Evolutionary conservation across 78 protist genomes (phyloP).

Genomic region (Dictyostelium intermedium): DNA sequence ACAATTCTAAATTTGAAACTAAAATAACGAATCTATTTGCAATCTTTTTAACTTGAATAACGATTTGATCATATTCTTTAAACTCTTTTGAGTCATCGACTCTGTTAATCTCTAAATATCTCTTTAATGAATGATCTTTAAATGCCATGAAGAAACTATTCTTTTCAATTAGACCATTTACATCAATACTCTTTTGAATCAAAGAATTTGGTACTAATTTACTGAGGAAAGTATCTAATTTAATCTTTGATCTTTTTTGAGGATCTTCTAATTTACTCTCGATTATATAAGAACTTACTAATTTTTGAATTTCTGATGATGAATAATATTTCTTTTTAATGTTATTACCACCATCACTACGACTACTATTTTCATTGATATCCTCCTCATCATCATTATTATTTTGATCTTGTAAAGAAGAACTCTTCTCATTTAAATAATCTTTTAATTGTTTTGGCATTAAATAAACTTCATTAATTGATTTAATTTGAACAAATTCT

Average conservation of each 20-base stretch:
- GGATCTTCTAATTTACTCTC: constrained; percentile 27
- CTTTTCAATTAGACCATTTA: background rate
- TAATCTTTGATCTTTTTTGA: background rate
- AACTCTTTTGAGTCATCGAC: background rate
- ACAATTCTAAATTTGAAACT: constrained; percentile 3
- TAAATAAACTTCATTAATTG: background rate
- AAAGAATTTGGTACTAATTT: background rate
- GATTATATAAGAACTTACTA: background rate
- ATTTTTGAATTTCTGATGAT: background rate
- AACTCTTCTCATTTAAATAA: background rate
- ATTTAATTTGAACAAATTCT: constrained; percentile 1
- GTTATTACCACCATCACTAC: too few relatives aligned
- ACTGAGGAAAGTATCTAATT: background rate
- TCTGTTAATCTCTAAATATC: background rate
- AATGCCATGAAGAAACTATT: background rate
- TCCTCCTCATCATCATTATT: too few relatives aligned
- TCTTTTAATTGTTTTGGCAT: constrained; percentile 6
- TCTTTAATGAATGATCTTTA: background rate
- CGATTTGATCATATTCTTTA: background rate
- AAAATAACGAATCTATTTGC: constrained; percentile 34
- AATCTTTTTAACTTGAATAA: background rate
- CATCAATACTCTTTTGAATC: background rate
- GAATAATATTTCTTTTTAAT: background rate
- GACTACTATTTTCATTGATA: too few relatives aligned
- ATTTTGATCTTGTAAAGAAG: too few relatives aligned